A percentile compares a stretch with the other conserved stretches of the same genome.
These are phyloP conservation scores for Sclerospora graminicola DNA, from an alignment of 352 stramenopile species.

Conservation along the genomic window DNA sequence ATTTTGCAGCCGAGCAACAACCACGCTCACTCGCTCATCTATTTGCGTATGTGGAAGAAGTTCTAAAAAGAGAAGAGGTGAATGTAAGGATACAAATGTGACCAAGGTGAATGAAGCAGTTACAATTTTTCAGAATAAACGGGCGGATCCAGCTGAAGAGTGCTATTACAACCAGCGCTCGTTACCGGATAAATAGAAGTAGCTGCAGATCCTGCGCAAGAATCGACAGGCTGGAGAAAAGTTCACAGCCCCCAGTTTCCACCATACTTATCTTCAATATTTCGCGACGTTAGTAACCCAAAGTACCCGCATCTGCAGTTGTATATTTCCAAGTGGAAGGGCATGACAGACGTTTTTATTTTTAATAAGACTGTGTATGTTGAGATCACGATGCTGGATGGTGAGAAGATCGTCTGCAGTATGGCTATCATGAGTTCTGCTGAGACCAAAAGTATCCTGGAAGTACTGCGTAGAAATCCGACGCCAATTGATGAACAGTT, in stretches of 20 bases:
- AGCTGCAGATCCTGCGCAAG: conserved; percentile 63
- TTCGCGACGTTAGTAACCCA: conserved; percentile 48
- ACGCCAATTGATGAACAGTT: conserved; percentile 47
- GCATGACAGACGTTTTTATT: conserved; percentile 77
- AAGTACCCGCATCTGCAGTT: conserved; percentile 65
- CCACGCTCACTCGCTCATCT: conserved; percentile 27
- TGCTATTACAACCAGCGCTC: conserved; percentile 57
- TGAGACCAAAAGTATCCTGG: conserved; percentile 66
- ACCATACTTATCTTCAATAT: conserved; percentile 55
- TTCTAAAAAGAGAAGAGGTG: conserved; percentile 20
- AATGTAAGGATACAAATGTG: conserved; percentile 73
- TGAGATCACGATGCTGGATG: conserved; percentile 78
- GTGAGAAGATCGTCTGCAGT: conserved; percentile 68
- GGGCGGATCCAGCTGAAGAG: conserved; percentile 46
- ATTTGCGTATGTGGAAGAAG: conserved; percentile 26
- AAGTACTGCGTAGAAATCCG: conserved; percentile 38
- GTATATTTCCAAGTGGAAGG: conserved; percentile 80
- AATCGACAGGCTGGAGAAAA: conserved; percentile 59
- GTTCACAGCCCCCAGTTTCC: conserved; percentile 74
- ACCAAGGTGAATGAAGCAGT: conserved; percentile 62
- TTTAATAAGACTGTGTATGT: conserved; percentile 80
- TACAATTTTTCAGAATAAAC: conserved; percentile 58
- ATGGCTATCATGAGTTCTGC: conserved; percentile 74
- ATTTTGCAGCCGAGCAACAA: conserved; percentile 52
- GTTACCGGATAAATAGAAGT: conserved; percentile 57